These are phyloP conservation scores for Alternaria gansuensis DNA, from an alignment of 2,329 filamentous ascomycete species.

Conservation along the genomic window DNA sequence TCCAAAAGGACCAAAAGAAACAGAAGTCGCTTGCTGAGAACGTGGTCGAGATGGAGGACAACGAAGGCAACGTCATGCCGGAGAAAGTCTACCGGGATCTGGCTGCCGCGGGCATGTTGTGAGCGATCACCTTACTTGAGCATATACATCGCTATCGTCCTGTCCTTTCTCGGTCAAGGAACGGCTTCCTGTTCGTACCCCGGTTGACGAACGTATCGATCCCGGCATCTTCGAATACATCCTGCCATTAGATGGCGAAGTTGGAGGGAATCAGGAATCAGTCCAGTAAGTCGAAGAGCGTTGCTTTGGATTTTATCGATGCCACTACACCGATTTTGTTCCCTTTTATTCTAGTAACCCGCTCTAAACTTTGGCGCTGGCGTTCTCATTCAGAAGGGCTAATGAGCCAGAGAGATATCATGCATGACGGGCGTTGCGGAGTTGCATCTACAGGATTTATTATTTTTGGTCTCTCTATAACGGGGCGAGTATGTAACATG, in stretches of 20 bases:
- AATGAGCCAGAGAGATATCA: not conserved
- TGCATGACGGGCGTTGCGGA: constrained; percentile 3
- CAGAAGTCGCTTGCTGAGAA: constrained; percentile 79
- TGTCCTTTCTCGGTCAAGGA: not conserved
- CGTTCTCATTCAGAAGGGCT: not conserved
- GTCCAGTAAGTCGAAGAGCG: not conserved
- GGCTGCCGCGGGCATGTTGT: constrained; percentile 81
- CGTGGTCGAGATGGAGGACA: constrained; percentile 98
- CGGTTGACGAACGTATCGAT: not conserved
- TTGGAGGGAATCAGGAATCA: not conserved
- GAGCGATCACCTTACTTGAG: constrained; percentile 6
- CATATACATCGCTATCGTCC: not conserved
- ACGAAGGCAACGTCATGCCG: constrained; percentile 97
- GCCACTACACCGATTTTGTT: not conserved
- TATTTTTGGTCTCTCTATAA: too few relatives aligned
- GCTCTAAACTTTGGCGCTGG: not conserved
- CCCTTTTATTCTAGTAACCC: not conserved
- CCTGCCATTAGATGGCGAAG: not conserved
- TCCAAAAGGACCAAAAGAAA: constrained; percentile 84
- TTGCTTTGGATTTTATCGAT: not conserved
- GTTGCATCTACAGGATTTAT: not conserved
- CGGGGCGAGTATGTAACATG: not conserved
- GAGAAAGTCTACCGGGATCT: constrained; percentile 98
- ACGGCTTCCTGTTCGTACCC: not conserved
- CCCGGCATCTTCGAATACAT: not conserved